Evolutionary conservation across 2,329 filamentous ascomycete species (phyloP), one percentile per base, ranked within the genome.

Genomic region (Microdochium trichocladiopsis): DNA sequence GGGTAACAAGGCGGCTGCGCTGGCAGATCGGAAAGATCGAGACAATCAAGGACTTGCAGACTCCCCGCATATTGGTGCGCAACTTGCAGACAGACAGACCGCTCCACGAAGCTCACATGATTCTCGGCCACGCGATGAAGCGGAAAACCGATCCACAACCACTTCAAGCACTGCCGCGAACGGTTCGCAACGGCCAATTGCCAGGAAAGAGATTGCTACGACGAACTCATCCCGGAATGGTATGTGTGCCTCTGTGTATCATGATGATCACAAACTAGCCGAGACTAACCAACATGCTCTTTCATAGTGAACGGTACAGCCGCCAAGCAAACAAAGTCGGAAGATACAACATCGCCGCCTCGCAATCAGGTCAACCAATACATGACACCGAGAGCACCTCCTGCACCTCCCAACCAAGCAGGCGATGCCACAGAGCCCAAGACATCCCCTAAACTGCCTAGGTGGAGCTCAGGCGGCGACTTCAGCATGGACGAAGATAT

Each of bases 401-500:
- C 82, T 2, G 70, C 67, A 25, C 79, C 80, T 10, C 80, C 81
- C 1, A 64, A 62, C 31, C 70, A 73, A 37, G 59, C 67, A 28
- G 56, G 54, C 51, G 61, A 73, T 60, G 64, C 71, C 55, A 63
- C 66, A 55, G 61, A 78, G 67, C 55, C 72, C 57, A 80, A 82
- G 58, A 68, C 69, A 37, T 88, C 86, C 10, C 84, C 87, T 10
- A 84, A 84, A 60, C 73, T 90, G 56, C 82, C 87, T 58, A 79
- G 86, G 62, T 89, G 82, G 82, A 95, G 87, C 68, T 79, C 82
- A 45, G 90, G 89, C 50, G 90, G 86, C 51, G 91, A 95, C 58
- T 94, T 96, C 63, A 94, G 88, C 54, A 84, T 96, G 86, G 93
- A 97, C 58, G 92, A 96, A 68, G 94, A 97, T 65, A 90, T 96